Conservation (phyloP, 768 basidiomycete species). For the Steccherinum ochraceum region DNA sequence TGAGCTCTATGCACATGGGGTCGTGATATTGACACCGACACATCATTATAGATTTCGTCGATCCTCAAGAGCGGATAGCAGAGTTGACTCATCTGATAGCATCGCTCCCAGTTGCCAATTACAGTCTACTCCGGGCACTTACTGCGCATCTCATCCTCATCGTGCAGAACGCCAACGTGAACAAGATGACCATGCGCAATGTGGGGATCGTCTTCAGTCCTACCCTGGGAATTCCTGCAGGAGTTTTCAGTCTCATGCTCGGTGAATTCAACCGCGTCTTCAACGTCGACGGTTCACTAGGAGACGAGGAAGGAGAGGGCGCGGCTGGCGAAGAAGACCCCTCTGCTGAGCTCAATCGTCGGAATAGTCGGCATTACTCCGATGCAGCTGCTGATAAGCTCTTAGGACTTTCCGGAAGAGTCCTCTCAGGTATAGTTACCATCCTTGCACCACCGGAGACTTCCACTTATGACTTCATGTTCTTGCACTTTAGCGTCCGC, state of each 20-base stretch:
- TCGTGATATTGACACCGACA: background rate
- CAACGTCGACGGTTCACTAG: slow-evolving; percentile 58
- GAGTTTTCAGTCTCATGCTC: slow-evolving; percentile 92
- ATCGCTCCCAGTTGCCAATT: slow-evolving; percentile 85
- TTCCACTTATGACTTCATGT: slow-evolving; percentile 6
- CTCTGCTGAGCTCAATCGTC: slow-evolving; percentile 40
- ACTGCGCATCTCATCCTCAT: slow-evolving; percentile 94
- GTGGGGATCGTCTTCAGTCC: slow-evolving; percentile 99
- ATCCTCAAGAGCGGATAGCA: slow-evolving; percentile 79
- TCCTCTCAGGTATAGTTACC: slow-evolving; percentile 49
- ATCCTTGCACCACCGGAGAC: background rate
- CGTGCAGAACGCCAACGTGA: slow-evolving; percentile 81
- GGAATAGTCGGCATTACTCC: slow-evolving; percentile 82
- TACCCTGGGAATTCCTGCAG: slow-evolving; percentile 95
- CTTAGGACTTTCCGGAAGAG: slow-evolving; percentile 70
- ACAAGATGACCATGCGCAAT: slow-evolving; percentile 99
- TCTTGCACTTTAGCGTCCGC: slow-evolving; percentile 21
- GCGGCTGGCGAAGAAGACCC: slow-evolving; percentile 12
- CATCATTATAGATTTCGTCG: slow-evolving; percentile 64
- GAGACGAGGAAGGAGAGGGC: slow-evolving; percentile 14
- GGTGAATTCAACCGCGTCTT: slow-evolving; percentile 92
- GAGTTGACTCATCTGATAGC: slow-evolving; percentile 86
- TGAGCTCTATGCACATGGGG: slow-evolving; percentile 5
- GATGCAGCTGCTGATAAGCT: slow-evolving; percentile 79
- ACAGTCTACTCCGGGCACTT: slow-evolving; percentile 87